Evolutionary conservation across 1,284 basidiomycete species (phyloP).

Genomic region (Sporisorium exsertum): DNA sequence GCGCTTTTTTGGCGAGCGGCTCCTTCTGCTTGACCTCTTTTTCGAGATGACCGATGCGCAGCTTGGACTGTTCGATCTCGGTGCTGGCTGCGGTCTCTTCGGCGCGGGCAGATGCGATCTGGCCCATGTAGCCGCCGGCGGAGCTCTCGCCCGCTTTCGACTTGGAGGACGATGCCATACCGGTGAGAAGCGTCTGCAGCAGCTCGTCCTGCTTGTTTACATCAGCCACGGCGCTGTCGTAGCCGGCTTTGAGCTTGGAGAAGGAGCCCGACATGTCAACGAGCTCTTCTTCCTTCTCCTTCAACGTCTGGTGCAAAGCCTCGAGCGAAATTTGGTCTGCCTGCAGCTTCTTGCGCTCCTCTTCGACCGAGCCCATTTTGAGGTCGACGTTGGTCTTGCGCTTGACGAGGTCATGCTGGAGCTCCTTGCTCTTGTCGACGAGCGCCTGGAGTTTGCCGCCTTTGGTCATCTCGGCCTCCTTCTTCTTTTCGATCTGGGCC

Average conservation of each 20-base stretch:
- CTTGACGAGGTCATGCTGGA: constrained; percentile 88
- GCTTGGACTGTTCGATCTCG: constrained; percentile 85
- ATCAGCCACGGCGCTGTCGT: constrained; percentile 77
- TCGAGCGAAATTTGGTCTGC: constrained; percentile 74
- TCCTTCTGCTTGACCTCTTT: constrained; percentile 85
- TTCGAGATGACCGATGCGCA: constrained; percentile 82
- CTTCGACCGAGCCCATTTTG: constrained; percentile 80
- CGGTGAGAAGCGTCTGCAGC: constrained; percentile 93
- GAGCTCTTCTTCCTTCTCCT: constrained; percentile 46
- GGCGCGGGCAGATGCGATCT: constrained; percentile 87
- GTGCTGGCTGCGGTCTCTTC: constrained; percentile 81
- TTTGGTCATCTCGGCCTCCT: constrained; percentile 76
- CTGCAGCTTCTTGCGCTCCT: constrained; percentile 79
- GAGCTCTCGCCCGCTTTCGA: constrained; percentile 72
- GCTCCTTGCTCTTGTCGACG: constrained; percentile 80
- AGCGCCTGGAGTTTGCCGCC: constrained; percentile 83
- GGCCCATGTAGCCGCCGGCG: constrained; percentile 95
- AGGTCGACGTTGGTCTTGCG: constrained; percentile 88
- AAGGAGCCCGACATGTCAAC: constrained; percentile 44
- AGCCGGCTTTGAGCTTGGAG: constrained; percentile 74
- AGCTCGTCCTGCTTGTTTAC: constrained; percentile 87
- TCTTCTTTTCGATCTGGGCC: constrained; percentile 71
- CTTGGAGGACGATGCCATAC: constrained; percentile 78
- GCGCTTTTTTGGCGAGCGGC: constrained; percentile 83
- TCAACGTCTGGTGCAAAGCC: constrained; percentile 71